Percentiles rank a stretch among this genome's conserved stretches.
Evolutionary conservation across 768 basidiomycete species (phyloP).

Genomic region (Galerina marginata): DNA sequence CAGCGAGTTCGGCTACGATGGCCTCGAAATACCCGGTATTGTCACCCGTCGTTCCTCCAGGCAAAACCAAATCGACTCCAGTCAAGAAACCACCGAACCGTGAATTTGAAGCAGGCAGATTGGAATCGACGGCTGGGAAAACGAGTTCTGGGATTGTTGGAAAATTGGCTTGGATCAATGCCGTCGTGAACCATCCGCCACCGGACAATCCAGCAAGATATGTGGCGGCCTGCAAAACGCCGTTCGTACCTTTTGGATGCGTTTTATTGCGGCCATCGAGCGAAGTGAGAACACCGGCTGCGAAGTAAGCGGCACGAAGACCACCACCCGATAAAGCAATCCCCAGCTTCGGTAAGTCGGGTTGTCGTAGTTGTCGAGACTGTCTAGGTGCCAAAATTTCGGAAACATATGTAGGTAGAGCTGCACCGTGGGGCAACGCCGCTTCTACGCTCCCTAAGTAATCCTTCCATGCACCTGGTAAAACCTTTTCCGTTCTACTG

Average conservation of each 20-base stretch:
- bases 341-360: constrained; percentile 40
- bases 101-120: not conserved
- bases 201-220: constrained; percentile 61
- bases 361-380: not conserved
- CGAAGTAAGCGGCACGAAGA: constrained; percentile 58
- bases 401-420: constrained; percentile 10
- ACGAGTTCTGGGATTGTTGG: constrained; percentile 14
- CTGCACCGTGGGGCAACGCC: not conserved
- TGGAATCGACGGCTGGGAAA: not conserved
- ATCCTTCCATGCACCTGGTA: constrained; percentile 3
- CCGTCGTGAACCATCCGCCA: constrained; percentile 25
- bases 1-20: constrained; percentile 1
- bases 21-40: constrained; percentile 6
- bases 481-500: not conserved
- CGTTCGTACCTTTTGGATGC: constrained; percentile 49
- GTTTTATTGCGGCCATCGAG: constrained; percentile 56
- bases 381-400: constrained; percentile 9
- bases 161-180: constrained; percentile 12
- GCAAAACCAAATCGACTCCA: not conserved
- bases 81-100: constrained; percentile 12
- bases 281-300: constrained; percentile 55
- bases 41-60: not conserved
- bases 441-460: constrained; percentile 6
- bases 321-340: constrained; percentile 65
- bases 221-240: constrained; percentile 56